Percentiles rank a stretch among this genome's conserved stretches.
Conservation (phyloP, 2,329 filamentous ascomycete genomes). For the Exophiala calicioides region DNA sequence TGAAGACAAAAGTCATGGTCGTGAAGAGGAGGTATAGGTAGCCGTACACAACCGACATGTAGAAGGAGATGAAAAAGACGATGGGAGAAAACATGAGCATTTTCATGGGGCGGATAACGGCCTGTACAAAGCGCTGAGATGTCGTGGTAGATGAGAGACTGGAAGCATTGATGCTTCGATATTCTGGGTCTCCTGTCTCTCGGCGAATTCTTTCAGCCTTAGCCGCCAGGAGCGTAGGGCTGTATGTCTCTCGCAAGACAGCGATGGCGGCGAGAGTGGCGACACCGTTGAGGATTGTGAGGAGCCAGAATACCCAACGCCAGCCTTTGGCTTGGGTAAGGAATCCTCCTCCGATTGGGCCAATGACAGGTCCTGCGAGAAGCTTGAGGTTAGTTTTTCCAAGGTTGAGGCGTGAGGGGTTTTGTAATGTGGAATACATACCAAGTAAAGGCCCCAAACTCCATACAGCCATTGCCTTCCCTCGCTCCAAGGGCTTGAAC, state of each 20-base stretch:
- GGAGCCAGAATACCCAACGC: neutral
- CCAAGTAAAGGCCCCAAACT: no score
- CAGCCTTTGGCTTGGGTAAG: neutral
- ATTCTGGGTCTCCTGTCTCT: no score
- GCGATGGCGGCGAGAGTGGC: neutral
- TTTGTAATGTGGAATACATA: no score
- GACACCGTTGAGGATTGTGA: neutral
- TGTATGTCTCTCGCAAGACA: neutral
- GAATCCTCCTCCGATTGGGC: neutral
- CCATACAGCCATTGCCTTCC: no score
- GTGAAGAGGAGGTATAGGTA: conserved; percentile 57
- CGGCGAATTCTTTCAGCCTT: no score
- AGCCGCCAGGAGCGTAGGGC: no score
- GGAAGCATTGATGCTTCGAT: no score
- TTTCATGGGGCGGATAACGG: conserved; percentile 52
- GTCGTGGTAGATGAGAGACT: no score
- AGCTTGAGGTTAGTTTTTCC: no score
- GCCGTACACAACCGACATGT: conserved; percentile 55
- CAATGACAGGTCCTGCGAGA: neutral
- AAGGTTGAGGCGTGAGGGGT: no score
- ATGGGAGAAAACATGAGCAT: conserved; percentile 56
- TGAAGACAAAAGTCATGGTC: conserved; percentile 54
- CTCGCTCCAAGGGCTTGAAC: neutral
- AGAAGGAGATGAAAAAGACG: conserved; percentile 52
- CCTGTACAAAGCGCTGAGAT: no score